Evolutionary conservation across 1,284 basidiomycete species (phyloP).

Genomic region (Trametes versicolor): DNA sequence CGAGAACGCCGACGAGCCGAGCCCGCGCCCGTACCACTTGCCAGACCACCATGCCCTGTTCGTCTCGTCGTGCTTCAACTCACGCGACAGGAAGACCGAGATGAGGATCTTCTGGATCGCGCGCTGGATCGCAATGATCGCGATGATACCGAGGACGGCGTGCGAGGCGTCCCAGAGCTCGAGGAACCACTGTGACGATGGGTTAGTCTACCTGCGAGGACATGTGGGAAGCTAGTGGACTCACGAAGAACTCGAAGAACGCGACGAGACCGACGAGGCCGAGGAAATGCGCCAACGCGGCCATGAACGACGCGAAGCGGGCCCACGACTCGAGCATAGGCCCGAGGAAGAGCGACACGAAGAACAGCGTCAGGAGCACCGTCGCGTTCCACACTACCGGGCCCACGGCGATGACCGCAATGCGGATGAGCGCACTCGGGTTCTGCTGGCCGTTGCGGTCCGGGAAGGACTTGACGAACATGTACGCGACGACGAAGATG

Average conservation of each 20-base stretch:
- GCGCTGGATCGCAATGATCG: conserved; percentile 89
- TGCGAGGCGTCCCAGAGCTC: conserved; percentile 97
- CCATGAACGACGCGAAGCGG: conserved; percentile 92
- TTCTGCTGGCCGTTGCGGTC: conserved; percentile 68
- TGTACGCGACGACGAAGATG: conserved; percentile 88
- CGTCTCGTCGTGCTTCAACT: conserved; percentile 97
- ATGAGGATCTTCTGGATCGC: conserved; percentile 94
- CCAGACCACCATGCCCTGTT: conserved; percentile 99
- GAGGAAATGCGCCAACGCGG: conserved; percentile 85
- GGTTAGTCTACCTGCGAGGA: conserved; percentile 28
- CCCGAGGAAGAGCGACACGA: conserved; percentile 91
- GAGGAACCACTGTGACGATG: conserved; percentile 84
- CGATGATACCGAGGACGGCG: conserved; percentile 89
- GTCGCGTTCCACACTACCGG: conserved; percentile 97
- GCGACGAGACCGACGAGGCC: conserved; percentile 84
- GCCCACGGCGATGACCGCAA: conserved; percentile 90
- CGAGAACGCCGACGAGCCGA: conserved; percentile 89
- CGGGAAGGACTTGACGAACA: conserved; percentile 92
- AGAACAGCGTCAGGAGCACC: conserved; percentile 87
- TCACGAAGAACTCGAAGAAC: conserved; percentile 95
- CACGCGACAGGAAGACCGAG: conserved; percentile 90
- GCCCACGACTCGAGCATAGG: conserved; percentile 89
- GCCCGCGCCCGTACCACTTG: conserved; percentile 94
- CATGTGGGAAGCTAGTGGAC: conserved; percentile 47
- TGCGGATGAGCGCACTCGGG: conserved; percentile 88